A percentile compares a stretch with the other conserved stretches of the same genome.
Evolutionary conservation across 805 yeast species (phyloP).

Genomic region (Saturnispora diversa): DNA sequence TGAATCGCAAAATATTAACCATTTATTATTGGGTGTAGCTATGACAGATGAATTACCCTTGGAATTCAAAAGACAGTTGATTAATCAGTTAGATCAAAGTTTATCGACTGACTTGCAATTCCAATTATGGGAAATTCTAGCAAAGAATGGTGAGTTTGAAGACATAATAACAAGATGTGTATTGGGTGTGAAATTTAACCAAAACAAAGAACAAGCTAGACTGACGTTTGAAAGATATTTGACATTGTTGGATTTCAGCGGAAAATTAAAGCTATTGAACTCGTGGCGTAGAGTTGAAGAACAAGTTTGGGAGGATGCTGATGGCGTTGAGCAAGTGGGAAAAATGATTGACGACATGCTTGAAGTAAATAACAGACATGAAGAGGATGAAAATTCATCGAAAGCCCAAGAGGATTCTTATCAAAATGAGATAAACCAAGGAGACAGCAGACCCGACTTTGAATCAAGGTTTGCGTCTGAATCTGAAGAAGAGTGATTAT

Average conservation of each 20-base stretch:
- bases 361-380: conserved; percentile 1
- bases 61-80: background rate
- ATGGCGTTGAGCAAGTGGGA: conserved; percentile 27
- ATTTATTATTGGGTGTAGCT: too few relatives aligned
- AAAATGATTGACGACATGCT: conserved; percentile 8
- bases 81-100: background rate
- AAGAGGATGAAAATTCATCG: background rate
- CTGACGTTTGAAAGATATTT: conserved; percentile 49
- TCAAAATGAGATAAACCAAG: too few relatives aligned
- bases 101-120: background rate
- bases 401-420: too few relatives aligned
- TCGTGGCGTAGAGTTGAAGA: conserved; percentile 31
- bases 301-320: conserved; percentile 32
- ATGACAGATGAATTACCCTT: too few relatives aligned
- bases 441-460: background rate
- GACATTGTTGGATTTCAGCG: conserved; percentile 23
- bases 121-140: conserved; percentile 1
- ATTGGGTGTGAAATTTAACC: conserved; percentile 2
- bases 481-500: too few relatives aligned
- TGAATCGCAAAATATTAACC: too few relatives aligned
- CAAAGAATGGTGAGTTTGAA: background rate
- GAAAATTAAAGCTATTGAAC: conserved; percentile 2
- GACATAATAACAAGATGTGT: conserved; percentile 6
- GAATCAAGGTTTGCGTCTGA: conserved; percentile 13
- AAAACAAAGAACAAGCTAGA: conserved; percentile 33